Evolutionary conservation across 495 filamentous ascomycete species (phyloP), one percentile per base, ranked within the genome.

Genomic region (Aspergillus bridgeri): DNA sequence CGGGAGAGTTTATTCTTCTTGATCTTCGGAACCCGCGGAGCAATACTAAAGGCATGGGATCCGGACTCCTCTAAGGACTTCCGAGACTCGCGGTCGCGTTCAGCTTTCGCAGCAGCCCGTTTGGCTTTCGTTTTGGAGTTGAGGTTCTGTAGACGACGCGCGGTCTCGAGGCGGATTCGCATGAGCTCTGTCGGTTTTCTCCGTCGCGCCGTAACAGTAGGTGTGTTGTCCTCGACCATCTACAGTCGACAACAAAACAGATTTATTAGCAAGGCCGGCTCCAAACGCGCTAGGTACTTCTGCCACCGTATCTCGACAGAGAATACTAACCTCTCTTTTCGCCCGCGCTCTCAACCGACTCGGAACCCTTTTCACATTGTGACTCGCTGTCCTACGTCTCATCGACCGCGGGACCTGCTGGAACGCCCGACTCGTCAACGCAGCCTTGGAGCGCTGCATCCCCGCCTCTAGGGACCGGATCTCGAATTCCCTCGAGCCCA

Each of bases 311-410:
- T n/a, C n/a, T n/a, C 7, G 8, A 51, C 20, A 24, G 22, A 11
- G 7, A 51, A 45, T n/a, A 65, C 65, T 48, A 71, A 86, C 83
- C 79, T 98, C 94, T 65, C 79, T 81, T 62, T 75, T 83, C 2
- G 89, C 91, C 64, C 89, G 79, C 23, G 66, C 75, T 56, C 86
- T 81, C 61, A 98, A 74, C 60, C 89, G 77, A 64, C 84, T 89
- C 23, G 94, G 94, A n/a, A 98, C 87, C 52, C 86, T 82, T 73
- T 95, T 96, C 45, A 89, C 87, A 83, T 98, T 96, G 70, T 98
- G 94, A 69, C 91, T 95, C 20, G 92, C 94, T 0, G 94, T 96
- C 60, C 94, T 80, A 54, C 94, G 79, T 48, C 94, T 78, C 82
- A 98, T 74, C 48, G 87, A 83, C 58, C 90, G 83, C 0, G 94